phyloP scores from a whole-genome alignment of 306 rosid species.

The Arachis hypogaea region DNA sequence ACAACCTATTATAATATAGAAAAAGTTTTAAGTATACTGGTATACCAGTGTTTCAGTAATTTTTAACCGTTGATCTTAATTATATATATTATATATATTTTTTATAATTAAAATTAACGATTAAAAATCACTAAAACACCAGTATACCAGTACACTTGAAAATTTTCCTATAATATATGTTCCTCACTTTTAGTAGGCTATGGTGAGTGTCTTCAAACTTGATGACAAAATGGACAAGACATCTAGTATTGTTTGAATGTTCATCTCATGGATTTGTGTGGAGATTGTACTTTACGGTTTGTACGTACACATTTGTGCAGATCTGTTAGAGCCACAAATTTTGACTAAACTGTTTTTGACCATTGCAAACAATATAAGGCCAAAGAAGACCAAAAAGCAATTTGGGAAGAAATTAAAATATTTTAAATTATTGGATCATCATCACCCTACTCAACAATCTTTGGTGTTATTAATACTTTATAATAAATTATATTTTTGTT shows the following conservation, averaged over 20 bases:
- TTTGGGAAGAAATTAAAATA: constrained; percentile 19
- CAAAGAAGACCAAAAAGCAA: constrained; percentile 35
- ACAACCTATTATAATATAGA: too few species aligned
- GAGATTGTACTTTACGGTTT: constrained; percentile 32
- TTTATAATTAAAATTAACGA: too few species aligned
- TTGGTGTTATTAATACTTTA: too few species aligned
- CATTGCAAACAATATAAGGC: constrained; percentile 27
- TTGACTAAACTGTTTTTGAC: constrained; percentile 45
- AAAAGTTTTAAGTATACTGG: too few species aligned
- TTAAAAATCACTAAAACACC: too few species aligned
- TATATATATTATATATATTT: too few species aligned
- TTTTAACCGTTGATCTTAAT: too few species aligned
- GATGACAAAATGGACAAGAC: constrained; percentile 28
- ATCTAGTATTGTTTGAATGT: constrained; percentile 41
- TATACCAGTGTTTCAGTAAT: too few species aligned
- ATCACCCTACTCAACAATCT: constrained; percentile 29
- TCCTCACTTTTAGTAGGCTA: constrained; percentile 22
- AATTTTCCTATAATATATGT: neutral
- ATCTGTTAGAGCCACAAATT: constrained; percentile 41
- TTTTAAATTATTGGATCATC: constrained; percentile 25
- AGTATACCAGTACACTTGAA: too few species aligned
- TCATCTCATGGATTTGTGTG: constrained; percentile 28
- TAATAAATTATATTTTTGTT: too few species aligned
- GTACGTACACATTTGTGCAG: constrained; percentile 6
- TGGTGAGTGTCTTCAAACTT: constrained; percentile 30